phyloP scores from a whole-genome alignment of 495 filamentous ascomycete species.

The Lophium mytilinum region DNA sequence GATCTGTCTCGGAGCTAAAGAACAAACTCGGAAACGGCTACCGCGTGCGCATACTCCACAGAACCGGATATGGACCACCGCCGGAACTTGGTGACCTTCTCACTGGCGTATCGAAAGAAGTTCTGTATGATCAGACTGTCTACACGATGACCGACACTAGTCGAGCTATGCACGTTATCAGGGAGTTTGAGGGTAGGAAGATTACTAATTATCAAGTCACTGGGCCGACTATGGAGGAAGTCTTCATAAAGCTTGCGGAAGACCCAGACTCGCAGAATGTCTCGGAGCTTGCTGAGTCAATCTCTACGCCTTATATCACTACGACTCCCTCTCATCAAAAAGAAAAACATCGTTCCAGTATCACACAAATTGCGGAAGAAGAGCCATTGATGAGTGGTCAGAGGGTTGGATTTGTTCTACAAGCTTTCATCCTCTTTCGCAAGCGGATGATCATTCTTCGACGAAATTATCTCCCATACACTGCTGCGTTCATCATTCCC shows the following conservation, averaged over 20 bases:
- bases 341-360: background rate
- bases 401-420: conserved; percentile 51
- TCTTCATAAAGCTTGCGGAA: conserved; percentile 75
- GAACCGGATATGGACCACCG: conserved; percentile 31
- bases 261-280: conserved; percentile 32
- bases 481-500: conserved; percentile 63
- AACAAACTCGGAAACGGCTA: conserved; percentile 50
- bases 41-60: conserved; percentile 59
- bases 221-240: conserved; percentile 80
- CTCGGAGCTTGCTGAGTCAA: background rate
- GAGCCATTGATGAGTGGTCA: conserved; percentile 38
- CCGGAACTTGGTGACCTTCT: conserved; percentile 44
- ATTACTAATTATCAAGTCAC: conserved; percentile 66
- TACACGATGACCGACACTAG: conserved; percentile 55
- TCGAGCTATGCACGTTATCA: conserved; percentile 57
- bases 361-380: background rate
- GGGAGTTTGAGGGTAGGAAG: conserved; percentile 50
- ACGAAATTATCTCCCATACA: conserved; percentile 63
- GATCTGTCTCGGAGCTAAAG: conserved; percentile 32
- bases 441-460: conserved; percentile 71
- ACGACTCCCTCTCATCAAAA: background rate
- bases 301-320: background rate
- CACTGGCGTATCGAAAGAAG: conserved; percentile 44
- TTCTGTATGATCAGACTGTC: conserved; percentile 59
- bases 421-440: conserved; percentile 63